phyloP scores from a whole-genome alignment of 768 basidiomycete genomes.

The Leucosporidium yakuticum region DNA sequence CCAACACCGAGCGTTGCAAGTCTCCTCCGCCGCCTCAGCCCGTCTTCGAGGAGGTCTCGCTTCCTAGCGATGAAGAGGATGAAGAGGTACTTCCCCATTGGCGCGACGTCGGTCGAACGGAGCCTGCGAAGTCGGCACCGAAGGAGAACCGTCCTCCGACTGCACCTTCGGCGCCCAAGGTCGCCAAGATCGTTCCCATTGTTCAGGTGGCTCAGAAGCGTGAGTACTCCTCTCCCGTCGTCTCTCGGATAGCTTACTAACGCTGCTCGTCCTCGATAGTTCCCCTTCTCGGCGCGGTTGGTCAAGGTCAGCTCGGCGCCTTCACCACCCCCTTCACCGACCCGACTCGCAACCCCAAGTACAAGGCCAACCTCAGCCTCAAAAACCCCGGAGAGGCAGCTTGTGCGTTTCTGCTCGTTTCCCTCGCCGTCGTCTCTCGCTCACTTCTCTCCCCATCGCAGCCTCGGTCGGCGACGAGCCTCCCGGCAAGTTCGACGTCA shows the following conservation, averaged over 20 bases:
- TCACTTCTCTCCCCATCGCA: neutral
- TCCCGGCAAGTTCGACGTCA: neutral
- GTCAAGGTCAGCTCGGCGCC: neutral
- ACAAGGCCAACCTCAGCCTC: neutral
- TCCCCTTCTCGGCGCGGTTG: neutral
- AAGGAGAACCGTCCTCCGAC: neutral
- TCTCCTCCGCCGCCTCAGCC: neutral
- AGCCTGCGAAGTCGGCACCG: neutral
- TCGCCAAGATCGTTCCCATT: neutral
- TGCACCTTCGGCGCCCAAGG: neutral
- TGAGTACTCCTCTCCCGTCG: neutral
- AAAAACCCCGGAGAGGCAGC: neutral
- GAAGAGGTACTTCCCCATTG: neutral
- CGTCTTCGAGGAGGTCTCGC: neutral
- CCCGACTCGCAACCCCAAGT: neutral
- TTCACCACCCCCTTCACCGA: slow-evolving; percentile 1
- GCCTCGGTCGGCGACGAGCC: slow-evolving; percentile 5
- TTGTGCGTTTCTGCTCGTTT: neutral
- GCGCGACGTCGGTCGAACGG: no score
- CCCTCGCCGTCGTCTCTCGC: neutral
- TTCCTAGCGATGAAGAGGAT: neutral
- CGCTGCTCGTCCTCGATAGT: neutral
- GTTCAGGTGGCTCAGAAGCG: neutral
- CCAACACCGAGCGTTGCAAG: no score
- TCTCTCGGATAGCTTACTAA: neutral